Percentiles rank a stretch among this genome's conserved stretches.
Conservation (phyloP, 352 stramenopile species). For the Discostella stelligera region DNA sequence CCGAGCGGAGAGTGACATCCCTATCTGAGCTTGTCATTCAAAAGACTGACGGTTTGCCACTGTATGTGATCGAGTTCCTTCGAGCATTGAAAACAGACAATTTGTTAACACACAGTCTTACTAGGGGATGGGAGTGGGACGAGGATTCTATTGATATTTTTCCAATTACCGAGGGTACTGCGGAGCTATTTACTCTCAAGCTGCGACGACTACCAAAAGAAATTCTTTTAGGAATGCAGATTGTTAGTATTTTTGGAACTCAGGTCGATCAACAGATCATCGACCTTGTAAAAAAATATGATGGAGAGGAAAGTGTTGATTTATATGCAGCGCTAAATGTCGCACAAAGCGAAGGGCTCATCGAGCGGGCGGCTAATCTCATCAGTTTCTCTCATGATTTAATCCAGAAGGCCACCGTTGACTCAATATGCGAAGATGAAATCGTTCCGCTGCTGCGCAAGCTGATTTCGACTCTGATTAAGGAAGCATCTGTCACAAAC, state of each 20-base stretch:
- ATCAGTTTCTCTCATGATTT: conserved; percentile 14
- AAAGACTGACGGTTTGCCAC: conserved; percentile 2
- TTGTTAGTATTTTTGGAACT: conserved; percentile 21
- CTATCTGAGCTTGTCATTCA: conserved; percentile 15
- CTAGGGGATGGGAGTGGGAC: conserved; percentile 9
- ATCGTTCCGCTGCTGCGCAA: conserved; percentile 14
- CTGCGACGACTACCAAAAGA: conserved; percentile 7
- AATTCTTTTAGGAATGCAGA: conserved; percentile 15
- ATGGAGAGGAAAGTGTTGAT: conserved; percentile 20
- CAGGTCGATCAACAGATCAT: conserved; percentile 17
- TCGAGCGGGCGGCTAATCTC: conserved; percentile 10
- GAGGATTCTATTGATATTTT: no score
- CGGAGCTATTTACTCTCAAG: conserved; percentile 25
- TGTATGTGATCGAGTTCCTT: conserved; percentile 33
- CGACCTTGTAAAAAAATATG: conserved; percentile 17
- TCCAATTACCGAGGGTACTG: conserved; percentile 23
- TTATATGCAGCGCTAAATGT: conserved; percentile 9
- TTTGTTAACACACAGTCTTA: conserved; percentile 20
- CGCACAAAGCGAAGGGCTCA: conserved; percentile 12
- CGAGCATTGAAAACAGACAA: conserved; percentile 22
- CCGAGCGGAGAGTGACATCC: conserved; percentile 6
- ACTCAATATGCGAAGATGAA: conserved; percentile 10
- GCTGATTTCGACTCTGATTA: conserved; percentile 9
- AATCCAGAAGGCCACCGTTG: not conserved
- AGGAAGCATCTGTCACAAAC: conserved; percentile 14